Evolutionary conservation across 106 monocot species (phyloP).

Genomic region (Amphibolis antarctica): DNA sequence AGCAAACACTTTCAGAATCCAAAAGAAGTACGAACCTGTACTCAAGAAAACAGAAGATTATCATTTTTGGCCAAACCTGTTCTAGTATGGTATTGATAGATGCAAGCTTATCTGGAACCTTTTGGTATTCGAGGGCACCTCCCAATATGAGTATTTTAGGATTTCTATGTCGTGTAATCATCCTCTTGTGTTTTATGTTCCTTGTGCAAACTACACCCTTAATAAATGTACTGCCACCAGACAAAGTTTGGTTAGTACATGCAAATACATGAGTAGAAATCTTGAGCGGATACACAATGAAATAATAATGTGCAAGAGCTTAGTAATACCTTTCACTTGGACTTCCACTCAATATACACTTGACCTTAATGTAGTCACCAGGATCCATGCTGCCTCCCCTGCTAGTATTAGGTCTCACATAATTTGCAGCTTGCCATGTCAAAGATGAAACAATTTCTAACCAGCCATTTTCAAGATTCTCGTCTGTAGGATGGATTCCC

Average conservation of each 20-base stretch:
- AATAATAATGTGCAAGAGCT: background rate
- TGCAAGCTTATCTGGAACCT: slow-evolving; percentile 55
- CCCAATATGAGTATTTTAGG: slow-evolving; percentile 70
- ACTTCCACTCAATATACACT: slow-evolving; percentile 58
- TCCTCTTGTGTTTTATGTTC: slow-evolving; percentile 82
- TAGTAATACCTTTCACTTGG: slow-evolving; percentile 86
- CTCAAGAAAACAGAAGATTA: background rate
- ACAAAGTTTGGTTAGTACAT: background rate
- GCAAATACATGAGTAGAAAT: slow-evolving; percentile 2
- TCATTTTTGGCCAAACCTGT: slow-evolving; percentile 34
- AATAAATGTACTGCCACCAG: slow-evolving; percentile 39
- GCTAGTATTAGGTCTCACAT: slow-evolving; percentile 68
- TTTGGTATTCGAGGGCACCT: slow-evolving; percentile 79
- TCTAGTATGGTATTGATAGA: slow-evolving; percentile 64
- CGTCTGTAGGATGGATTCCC: slow-evolving; percentile 24
- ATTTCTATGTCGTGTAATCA: slow-evolving; percentile 72
- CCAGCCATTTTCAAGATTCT: slow-evolving; percentile 35
- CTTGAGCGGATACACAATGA: background rate
- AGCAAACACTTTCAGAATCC: background rate
- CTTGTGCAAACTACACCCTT: slow-evolving; percentile 90
- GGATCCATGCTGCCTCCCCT: slow-evolving; percentile 95
- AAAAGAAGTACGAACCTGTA: background rate
- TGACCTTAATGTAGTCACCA: slow-evolving; percentile 72
- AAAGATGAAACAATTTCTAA: slow-evolving; percentile 56
- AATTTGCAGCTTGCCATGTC: slow-evolving; percentile 77